Evolutionary conservation across 306 rosid species (phyloP).

Genomic region (Canavalia gladiata): DNA sequence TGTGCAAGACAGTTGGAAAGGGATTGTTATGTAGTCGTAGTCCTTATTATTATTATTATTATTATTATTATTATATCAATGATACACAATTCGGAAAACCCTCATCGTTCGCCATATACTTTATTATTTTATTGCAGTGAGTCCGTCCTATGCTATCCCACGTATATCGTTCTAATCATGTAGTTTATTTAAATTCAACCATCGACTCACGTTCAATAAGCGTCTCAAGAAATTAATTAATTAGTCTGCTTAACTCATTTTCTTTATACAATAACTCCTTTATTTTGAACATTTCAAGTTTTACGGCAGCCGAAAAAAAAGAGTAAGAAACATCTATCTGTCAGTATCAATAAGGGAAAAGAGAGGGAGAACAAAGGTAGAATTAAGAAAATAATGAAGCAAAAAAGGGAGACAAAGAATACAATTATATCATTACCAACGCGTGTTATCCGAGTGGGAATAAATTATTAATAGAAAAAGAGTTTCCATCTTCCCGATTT

Average conservation of each 20-base stretch:
- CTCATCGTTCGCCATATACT: conserved; percentile 21
- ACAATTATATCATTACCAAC: no score
- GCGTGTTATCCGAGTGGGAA: no score
- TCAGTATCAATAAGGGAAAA: neutral
- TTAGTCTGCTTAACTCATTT: neutral
- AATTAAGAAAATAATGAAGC: no score
- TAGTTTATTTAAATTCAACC: conserved; percentile 1
- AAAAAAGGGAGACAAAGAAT: no score
- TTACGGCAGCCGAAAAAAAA: neutral
- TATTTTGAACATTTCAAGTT: conserved; percentile 4
- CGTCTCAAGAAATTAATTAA: neutral
- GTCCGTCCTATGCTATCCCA: neutral
- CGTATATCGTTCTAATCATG: neutral
- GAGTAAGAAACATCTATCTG: neutral
- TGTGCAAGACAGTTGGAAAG: neutral
- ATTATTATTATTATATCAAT: neutral
- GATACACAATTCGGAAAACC: neutral
- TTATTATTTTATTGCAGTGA: neutral
- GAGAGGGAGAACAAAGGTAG: neutral
- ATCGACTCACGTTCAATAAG: neutral
- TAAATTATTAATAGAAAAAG: no score
- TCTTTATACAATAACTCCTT: neutral
- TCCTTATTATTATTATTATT: no score
- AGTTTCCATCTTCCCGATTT: no score
- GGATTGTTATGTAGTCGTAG: neutral